Evolutionary conservation across 345 rosid genomes (phyloP), one percentile per base, ranked within the genome.

Genomic region (Linum trigynum): DNA sequence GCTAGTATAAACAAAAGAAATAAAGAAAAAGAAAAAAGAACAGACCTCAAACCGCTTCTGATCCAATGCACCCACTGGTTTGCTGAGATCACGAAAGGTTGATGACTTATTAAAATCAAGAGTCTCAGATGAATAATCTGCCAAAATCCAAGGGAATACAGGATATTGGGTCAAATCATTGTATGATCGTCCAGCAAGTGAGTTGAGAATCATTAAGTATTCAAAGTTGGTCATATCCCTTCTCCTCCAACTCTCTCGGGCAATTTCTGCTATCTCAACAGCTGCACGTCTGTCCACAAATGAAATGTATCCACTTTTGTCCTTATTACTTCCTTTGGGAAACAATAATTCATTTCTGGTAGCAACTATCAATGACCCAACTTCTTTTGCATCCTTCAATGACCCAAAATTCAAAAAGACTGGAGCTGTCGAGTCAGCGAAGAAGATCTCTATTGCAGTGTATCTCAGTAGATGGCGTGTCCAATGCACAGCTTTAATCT

Each of bases 141-240:
- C 96, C 76, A 92, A 71, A 72, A 89, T 80, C 97, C 98, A 92
- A 43, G 98, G 98, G 75, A 87, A 92, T 72, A 92, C 87, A 64
- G 97, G 98, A 83, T 92, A 92, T 70, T 92, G 98, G 9, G 91
- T 92, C 72, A 92, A 79, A 80, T 92, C 98, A 77, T 92, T 90
- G 76, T 89, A 92, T 40, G 98, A 89, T 81, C 98, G 83, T 78
- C 98, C 98, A 35, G 98, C 81, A 68, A 92, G 90, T 39, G 97
- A 89, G 74, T 89, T 92, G 67, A 92, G 87, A 77, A 85, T 83
- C 91, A 83, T 92, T 65, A 92, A 76, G 79, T 92, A 92, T 83
- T 92, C 97, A 68, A 92, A 92, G 81, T 86, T 92, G 37, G 96
- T 84, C 58, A 92, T 89, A 75, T 89, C 96, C 83, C 98, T 89